Base-by-base conservation (phyloP, 2,329 filamentous ascomycete species). In the Emergomyces orientalis region DNA sequence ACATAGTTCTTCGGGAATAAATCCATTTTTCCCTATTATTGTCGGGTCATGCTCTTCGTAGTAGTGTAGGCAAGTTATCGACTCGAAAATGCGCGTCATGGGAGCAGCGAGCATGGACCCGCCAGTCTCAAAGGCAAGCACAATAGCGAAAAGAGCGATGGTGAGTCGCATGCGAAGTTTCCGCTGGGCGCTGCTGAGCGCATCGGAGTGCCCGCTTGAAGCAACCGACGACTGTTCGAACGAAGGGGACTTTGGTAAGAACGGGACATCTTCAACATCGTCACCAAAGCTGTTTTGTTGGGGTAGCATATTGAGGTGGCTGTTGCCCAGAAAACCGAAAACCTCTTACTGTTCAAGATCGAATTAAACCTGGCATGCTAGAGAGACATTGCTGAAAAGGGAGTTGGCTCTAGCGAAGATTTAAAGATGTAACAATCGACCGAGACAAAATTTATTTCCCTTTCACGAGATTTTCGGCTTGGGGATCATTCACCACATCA, bases 41-140 rank as follows among this genome's bases (percentile, higher is more conserved):
- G 71, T 73, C 22, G 76, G 72, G 63, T 81, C 78, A 45, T 74
- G 68, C 30, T 69, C 65, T 34, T 70, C 54, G 64, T 77, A 82
- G 68, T 78, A 77, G 41, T 75, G 71, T 27, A 76, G 72, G 67
- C 80, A 82, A 47, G 78, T 73, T 59, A 81, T 80, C n/a, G 77
- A 74, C 67, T 82, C 80, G 69, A 74, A 79, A 41, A 81, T 75
- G 60, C 79, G 76, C 9, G 77, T 80, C 66, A 75, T 74, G 3
- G 80, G 79, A 0, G 78, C 75, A 19, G 76, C 71, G 27, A 76
- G 69, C 63, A 81, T 77, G 64, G 76, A 76, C 11, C 75, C 72
- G 34, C 79, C 79, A 17, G 80, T 70, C 64, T 81, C 79, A 63
- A 80, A 71, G 32, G 74, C 70, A 27, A 78, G 70, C 7, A 78